Percentiles rank a stretch among this genome's conserved stretches.
phyloP scores from a whole-genome alignment of 1,139 yeast genomes.

The Yamadazyma oceani region DNA sequence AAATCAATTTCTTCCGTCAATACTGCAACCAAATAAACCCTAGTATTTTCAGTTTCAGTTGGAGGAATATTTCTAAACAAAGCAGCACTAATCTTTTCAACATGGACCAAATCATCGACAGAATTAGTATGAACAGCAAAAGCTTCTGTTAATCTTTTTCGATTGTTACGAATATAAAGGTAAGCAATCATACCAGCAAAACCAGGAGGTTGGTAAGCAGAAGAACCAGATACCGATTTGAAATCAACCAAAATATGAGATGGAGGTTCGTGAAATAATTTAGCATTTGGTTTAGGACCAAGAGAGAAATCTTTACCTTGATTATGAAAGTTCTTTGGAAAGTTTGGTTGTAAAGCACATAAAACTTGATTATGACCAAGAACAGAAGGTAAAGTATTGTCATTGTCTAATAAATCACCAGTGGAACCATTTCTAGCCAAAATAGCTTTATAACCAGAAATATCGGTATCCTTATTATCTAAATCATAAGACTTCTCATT shows the following conservation, averaged over 20 bases:
- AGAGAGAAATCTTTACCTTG: constrained; percentile 34
- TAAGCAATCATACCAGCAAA: constrained; percentile 72
- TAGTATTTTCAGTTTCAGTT: constrained; percentile 59
- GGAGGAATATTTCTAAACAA: constrained; percentile 77
- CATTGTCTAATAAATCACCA: constrained; percentile 60
- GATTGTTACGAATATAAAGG: constrained; percentile 66
- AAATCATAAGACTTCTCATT: constrained; percentile 40
- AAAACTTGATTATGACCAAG: constrained; percentile 70
- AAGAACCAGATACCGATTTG: constrained; percentile 65
- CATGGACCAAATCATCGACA: constrained; percentile 57
- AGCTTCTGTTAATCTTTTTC: constrained; percentile 73
- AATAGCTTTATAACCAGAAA: constrained; percentile 74
- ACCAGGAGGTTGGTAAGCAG: constrained; percentile 64
- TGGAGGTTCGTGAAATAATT: constrained; percentile 55
- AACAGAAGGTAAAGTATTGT: constrained; percentile 47
- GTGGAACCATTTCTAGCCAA: constrained; percentile 60
- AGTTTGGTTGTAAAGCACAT: constrained; percentile 72
- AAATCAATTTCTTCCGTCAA: constrained; percentile 60
- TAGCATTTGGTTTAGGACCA: constrained; percentile 45
- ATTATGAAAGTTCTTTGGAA: constrained; percentile 53
- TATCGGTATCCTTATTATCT: constrained; percentile 52
- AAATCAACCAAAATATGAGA: constrained; percentile 81
- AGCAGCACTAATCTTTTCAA: constrained; percentile 75
- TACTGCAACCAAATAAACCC: constrained; percentile 68
- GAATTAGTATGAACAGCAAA: constrained; percentile 67